phyloP scores from a whole-genome alignment of 2,329 filamentous ascomycete genomes.

The Colletotrichum falcatum region DNA sequence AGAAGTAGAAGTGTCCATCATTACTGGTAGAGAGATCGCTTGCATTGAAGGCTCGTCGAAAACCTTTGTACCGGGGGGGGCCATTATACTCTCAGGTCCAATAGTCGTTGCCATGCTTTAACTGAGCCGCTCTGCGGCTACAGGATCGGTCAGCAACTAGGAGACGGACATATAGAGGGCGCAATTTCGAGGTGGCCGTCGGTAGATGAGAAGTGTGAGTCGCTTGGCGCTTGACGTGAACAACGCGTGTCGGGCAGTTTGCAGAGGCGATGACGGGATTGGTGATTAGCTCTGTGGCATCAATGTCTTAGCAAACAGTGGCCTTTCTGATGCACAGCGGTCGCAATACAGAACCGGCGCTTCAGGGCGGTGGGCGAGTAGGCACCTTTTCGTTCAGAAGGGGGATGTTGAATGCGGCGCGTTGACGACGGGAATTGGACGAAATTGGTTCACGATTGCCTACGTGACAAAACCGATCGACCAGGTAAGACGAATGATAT shows the following conservation, averaged over 20 bases:
- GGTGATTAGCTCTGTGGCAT: slow-evolving; percentile 33
- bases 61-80: slow-evolving; percentile 40
- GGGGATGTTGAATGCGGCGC: slow-evolving; percentile 30
- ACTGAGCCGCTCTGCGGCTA: slow-evolving; percentile 63
- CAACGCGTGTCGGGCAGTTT: slow-evolving; percentile 20
- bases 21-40: slow-evolving; percentile 46
- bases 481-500: slow-evolving; percentile 45
- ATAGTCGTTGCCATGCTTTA: slow-evolving; percentile 57
- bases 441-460: slow-evolving; percentile 39
- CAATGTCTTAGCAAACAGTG: slow-evolving; percentile 21
- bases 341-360: not conserved
- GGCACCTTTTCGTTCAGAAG: slow-evolving; percentile 14
- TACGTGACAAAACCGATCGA: slow-evolving; percentile 35
- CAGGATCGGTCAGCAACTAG: slow-evolving; percentile 57
- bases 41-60: slow-evolving; percentile 42
- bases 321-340: not conserved
- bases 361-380: not conserved
- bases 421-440: slow-evolving; percentile 38
- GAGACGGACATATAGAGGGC: slow-evolving; percentile 54
- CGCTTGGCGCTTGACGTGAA: slow-evolving; percentile 32
- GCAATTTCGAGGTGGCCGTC: slow-evolving; percentile 42
- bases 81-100: slow-evolving; percentile 52
- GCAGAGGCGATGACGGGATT: slow-evolving; percentile 19
- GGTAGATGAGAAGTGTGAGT: slow-evolving; percentile 17
- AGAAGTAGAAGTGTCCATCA: slow-evolving; percentile 46